These are phyloP conservation scores for Kurtzmaniella quercitrusa DNA, from an alignment of 1,139 yeast genomes.

Conservation along the genomic window DNA sequence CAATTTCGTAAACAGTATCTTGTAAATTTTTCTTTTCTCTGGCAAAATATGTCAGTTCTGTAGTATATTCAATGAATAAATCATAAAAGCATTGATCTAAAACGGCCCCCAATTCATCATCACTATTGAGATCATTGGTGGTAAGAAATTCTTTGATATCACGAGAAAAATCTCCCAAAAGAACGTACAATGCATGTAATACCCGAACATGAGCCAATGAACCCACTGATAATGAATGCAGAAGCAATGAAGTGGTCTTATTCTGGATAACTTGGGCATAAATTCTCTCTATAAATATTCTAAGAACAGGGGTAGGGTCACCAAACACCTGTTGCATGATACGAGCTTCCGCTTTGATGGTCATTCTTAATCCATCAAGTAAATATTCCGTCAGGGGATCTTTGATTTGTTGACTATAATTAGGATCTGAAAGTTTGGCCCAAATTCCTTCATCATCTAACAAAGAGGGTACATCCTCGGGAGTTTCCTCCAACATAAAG, in stretches of 20 bases:
- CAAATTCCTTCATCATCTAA: slow-evolving; percentile 37
- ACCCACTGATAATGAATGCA: slow-evolving; percentile 60
- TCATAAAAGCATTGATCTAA: slow-evolving; percentile 73
- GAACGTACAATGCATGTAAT: slow-evolving; percentile 60
- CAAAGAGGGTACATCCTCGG: slow-evolving; percentile 26
- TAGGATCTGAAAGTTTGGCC: slow-evolving; percentile 35
- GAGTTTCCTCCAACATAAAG: slow-evolving; percentile 50
- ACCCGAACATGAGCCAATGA: slow-evolving; percentile 76
- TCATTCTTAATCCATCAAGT: slow-evolving; percentile 33
- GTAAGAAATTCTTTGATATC: slow-evolving; percentile 58
- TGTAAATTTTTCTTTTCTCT: slow-evolving; percentile 70
- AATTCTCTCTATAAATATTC: slow-evolving; percentile 68
- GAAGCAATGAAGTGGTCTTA: slow-evolving; percentile 59
- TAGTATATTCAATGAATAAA: slow-evolving; percentile 66
- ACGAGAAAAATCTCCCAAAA: slow-evolving; percentile 60
- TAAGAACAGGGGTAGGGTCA: slow-evolving; percentile 60
- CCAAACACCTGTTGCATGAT: slow-evolving; percentile 72
- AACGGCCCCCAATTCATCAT: slow-evolving; percentile 46
- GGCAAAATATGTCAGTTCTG: slow-evolving; percentile 66
- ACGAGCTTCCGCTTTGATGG: slow-evolving; percentile 66
- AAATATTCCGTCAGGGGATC: slow-evolving; percentile 32
- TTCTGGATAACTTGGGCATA: slow-evolving; percentile 75
- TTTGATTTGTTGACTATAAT: slow-evolving; percentile 23
- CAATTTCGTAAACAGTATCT: slow-evolving; percentile 50
- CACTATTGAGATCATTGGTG: slow-evolving; percentile 41